phyloP scores from a whole-genome alignment of 2,329 filamentous ascomycete genomes.

The Aspergillus ruber region DNA sequence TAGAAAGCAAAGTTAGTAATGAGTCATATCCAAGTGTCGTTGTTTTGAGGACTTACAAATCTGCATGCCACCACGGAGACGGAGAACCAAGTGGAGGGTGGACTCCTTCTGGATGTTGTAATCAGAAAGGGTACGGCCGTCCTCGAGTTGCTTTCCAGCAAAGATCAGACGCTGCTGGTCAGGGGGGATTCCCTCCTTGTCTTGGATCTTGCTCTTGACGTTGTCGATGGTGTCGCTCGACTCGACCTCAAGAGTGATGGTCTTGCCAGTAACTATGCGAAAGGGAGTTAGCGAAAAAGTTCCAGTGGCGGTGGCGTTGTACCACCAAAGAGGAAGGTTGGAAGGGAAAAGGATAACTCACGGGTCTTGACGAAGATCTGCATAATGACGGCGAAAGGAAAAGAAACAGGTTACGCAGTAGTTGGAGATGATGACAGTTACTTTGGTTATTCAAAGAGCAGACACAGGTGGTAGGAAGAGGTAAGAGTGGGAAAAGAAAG shows the following conservation, averaged over 20 bases:
- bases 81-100: conserved; percentile 68
- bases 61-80: conserved; percentile 59
- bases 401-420: conserved; percentile 5
- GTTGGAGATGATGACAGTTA: conserved; percentile 13
- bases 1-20: conserved; percentile 16
- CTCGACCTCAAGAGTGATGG: conserved; percentile 47
- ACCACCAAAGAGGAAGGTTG: conserved; percentile 9
- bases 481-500: conserved; percentile 10
- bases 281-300: conserved; percentile 23
- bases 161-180: conserved; percentile 55
- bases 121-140: conserved; percentile 50
- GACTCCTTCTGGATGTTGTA: conserved; percentile 57
- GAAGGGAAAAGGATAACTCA: conserved; percentile 48
- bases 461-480: conserved; percentile 2
- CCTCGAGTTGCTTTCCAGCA: conserved; percentile 53
- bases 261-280: conserved; percentile 53
- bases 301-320: conserved; percentile 7
- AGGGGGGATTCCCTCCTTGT: conserved; percentile 55
- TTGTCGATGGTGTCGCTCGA: conserved; percentile 47
- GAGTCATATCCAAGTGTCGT: background rate
- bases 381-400: conserved; percentile 53
- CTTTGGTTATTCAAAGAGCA: conserved; percentile 5
- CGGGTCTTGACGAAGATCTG: conserved; percentile 98
- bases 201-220: conserved; percentile 55
- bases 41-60: conserved; percentile 49